Percentiles rank a stretch among this genome's conserved stretches.
These are phyloP conservation scores for Spathaspora sp. DNA, from an alignment of 805 yeast genomes.

Conservation along the genomic window DNA sequence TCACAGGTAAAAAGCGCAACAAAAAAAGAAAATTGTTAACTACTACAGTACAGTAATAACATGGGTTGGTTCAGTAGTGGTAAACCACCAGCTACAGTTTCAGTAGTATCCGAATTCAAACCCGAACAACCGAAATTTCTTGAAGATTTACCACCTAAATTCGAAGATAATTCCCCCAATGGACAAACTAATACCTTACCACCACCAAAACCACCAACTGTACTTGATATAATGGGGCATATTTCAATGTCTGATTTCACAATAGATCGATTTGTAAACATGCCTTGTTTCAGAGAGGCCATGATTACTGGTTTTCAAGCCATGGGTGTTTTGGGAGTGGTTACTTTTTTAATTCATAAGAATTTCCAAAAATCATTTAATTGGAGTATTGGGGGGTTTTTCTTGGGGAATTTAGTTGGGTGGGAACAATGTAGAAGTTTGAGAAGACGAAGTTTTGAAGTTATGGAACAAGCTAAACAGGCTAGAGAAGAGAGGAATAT, in stretches of 20 bases:
- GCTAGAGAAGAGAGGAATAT: slow-evolving; percentile 31
- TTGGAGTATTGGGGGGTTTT: slow-evolving; percentile 80
- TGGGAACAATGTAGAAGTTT: slow-evolving; percentile 90
- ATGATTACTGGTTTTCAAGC: slow-evolving; percentile 72
- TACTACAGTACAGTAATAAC: neutral
- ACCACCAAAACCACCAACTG: slow-evolving; percentile 9
- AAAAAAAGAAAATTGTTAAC: neutral
- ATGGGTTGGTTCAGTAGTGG: slow-evolving; percentile 41
- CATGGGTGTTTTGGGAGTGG: slow-evolving; percentile 65
- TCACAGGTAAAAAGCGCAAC: neutral
- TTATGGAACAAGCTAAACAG: slow-evolving; percentile 67
- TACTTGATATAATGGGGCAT: slow-evolving; percentile 37
- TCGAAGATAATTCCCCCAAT: slow-evolving; percentile 31
- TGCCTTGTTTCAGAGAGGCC: slow-evolving; percentile 81
- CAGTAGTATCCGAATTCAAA: slow-evolving; percentile 28
- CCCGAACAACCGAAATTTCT: slow-evolving; percentile 19
- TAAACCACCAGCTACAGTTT: slow-evolving; percentile 29
- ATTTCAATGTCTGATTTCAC: slow-evolving; percentile 51
- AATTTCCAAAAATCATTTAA: slow-evolving; percentile 61
- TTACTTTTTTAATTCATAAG: slow-evolving; percentile 65
- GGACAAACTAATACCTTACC: slow-evolving; percentile 7
- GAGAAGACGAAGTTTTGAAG: slow-evolving; percentile 61
- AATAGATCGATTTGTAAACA: slow-evolving; percentile 45
- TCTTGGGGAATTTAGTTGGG: slow-evolving; percentile 75
- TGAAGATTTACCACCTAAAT: slow-evolving; percentile 53